phyloP scores from a whole-genome alignment of 2,329 filamentous ascomycete species.

The Cytospora mali region DNA sequence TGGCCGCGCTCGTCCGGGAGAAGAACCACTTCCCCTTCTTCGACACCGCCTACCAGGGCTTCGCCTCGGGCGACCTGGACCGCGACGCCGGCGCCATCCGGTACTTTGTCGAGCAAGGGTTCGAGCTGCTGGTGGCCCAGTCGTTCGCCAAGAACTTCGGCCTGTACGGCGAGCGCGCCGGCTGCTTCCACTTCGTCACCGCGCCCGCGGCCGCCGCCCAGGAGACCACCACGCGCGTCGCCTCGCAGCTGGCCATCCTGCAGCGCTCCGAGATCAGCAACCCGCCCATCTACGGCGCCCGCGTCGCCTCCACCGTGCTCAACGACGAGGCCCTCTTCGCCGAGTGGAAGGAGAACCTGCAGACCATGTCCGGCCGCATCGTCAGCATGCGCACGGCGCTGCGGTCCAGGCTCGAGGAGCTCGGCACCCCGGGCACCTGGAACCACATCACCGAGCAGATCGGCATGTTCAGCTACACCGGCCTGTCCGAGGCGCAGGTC shows the following conservation, averaged over 20 bases:
- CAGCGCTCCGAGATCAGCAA: conserved; percentile 98
- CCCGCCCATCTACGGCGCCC: conserved; percentile 90
- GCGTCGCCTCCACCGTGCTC: conserved; percentile 81
- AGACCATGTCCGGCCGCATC: conserved; percentile 94
- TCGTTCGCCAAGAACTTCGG: conserved; percentile 99
- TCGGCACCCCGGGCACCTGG: conserved; percentile 88
- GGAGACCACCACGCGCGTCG: conserved; percentile 63
- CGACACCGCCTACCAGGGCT: conserved; percentile 96
- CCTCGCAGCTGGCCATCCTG: conserved; percentile 87
- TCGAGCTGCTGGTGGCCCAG: conserved; percentile 86
- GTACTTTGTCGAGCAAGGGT: conserved; percentile 90
- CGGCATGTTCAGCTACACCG: conserved; percentile 98
- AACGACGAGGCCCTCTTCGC: conserved; percentile 81
- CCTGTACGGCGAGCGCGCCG: conserved; percentile 93
- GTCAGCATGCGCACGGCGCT: conserved; percentile 84
- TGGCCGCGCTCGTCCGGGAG: conserved; percentile 74
- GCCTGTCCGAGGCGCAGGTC: conserved; percentile 74
- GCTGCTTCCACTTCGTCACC: conserved; percentile 93
- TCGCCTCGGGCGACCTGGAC: conserved; percentile 86
- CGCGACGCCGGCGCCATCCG: conserved; percentile 90
- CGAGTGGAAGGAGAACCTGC: conserved; percentile 91
- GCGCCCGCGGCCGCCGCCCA: conserved; percentile 69
- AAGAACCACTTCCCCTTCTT: conserved; percentile 97
- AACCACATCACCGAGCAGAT: conserved; percentile 98
- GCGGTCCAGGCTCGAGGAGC: conserved; percentile 77